A percentile compares a stretch with the other conserved stretches of the same genome.
Conservation (phyloP, 345 rosid species). For the Anastatica hierochuntica region DNA sequence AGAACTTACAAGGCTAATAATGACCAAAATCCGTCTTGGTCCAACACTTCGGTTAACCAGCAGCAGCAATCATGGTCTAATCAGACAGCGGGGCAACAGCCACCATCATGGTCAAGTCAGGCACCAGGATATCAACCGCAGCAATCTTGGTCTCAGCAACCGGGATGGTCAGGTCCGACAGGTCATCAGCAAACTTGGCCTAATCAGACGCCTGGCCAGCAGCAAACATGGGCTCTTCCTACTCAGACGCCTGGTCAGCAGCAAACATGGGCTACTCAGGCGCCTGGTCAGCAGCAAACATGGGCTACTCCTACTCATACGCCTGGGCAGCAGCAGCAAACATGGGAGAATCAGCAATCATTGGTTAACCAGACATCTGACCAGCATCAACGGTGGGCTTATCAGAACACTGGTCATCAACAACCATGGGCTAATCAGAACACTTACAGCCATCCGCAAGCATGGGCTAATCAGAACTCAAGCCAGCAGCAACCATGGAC, state of each 20-base stretch:
- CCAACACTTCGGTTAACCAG: conserved; percentile 18
- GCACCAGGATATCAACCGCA: conserved; percentile 19
- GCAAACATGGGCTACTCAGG: neutral
- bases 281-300: neutral
- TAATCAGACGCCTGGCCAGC: neutral
- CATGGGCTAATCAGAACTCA: conserved; percentile 14
- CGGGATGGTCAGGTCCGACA: conserved; percentile 18
- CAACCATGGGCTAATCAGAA: conserved; percentile 10
- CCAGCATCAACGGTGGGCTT: conserved; percentile 2
- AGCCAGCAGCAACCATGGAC: conserved; percentile 18
- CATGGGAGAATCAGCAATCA: conserved; percentile 15
- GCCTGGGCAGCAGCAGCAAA: neutral
- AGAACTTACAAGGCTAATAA: conserved; percentile 10
- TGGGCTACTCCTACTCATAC: conserved; percentile 1
- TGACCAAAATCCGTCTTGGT: conserved; percentile 25
- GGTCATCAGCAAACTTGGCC: conserved; percentile 9
- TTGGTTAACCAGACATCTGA: neutral
- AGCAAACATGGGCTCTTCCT: neutral
- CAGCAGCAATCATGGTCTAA: conserved; percentile 22
- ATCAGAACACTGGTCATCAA: neutral
- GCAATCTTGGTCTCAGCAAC: conserved; percentile 20
- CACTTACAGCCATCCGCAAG: conserved; percentile 19
- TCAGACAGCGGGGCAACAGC: conserved; percentile 22
- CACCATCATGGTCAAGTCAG: conserved; percentile 20
- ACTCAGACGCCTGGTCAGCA: neutral